Evolutionary conservation across 345 rosid genomes (phyloP), one percentile per base, ranked within the genome.

Genomic region (Euphorbia peplus): DNA sequence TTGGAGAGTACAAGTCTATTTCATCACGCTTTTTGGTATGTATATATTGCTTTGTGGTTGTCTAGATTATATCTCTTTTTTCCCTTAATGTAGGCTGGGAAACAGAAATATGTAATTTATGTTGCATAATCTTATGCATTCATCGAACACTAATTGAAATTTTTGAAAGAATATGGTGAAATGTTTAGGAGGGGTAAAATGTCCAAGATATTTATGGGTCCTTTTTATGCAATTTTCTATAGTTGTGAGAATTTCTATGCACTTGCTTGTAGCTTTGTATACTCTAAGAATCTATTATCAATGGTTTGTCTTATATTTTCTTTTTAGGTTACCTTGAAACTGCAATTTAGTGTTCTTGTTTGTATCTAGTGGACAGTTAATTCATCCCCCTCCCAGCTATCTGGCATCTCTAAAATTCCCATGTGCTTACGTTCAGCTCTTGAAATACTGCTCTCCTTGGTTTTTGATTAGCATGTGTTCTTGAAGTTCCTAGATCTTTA

Each of bases 11-110:
- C 60, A 87, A 83, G 71, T 83, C 82, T 77, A 65, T 86, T 60
- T 91, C 90, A 7, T 69, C 83, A 0, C 78, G 70, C 58, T 85
- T 91, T 60, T 51, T 82, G 75, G 91, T 91, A 81, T 67, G 85
- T 63, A 8, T 44, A 37, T 24, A 19, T 67, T 35, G 52, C 52
- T 32, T 51, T 22, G 62, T 28, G 19, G 10, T 18, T 53, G 26
- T 46, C 55, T 52, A 52, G 25, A 29, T 48, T 54, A 50, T 59
- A 14, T 60, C 37, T 39, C 9, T 39, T 39, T 39, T 25, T 47
- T 44, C 58, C 65, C 32, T 41, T 22, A 5, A 41, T 71, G 37
- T 30, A 28, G 5, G 26, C 28, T 44, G 60, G 11, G 24, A 22
- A 15, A 11, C 21, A 6, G 24, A 48, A 41, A 26, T 54, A 22